Base-by-base conservation (phyloP, 352 stramenopile genomes). In the Phytophthora capsici region DNA sequence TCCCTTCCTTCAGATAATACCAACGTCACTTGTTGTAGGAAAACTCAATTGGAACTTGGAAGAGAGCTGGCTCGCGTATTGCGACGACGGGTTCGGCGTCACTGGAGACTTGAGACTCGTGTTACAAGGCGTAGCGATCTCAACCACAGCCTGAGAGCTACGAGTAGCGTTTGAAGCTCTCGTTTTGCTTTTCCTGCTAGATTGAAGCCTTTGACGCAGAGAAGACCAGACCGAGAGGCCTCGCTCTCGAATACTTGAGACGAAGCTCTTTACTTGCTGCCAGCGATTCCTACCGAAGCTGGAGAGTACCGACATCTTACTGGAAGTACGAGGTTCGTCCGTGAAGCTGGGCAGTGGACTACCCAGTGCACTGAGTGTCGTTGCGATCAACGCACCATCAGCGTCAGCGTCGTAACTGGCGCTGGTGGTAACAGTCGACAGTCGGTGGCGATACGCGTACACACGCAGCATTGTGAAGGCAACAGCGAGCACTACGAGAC, bases 1-100 rank as follows among this genome's bases (percentile, higher is more conserved):
- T n/a, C n/a, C n/a, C n/a, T 4, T 13, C 14, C 28, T 34, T 34
- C 28, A 53, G 40, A 73, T 69, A 60, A 69, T 69, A 2, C 66
- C 66, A 32, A 70, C 26, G n/a, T 54, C 43, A n/a, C 41, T 26
- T 4, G 59, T 61, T 12, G 32, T 49, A 6, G 52, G 59, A 30
- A 73, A 30, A 38, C 40, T 49, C n/a, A 66, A 54, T 25, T 66
- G 66, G 25, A 34, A 69, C 52, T 69, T 73, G 41, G 59, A 66
- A 32, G 65, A 73, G 9, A 57, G 6, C 6, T 73, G 51, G 30
- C 41, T 58, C n/a, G 38, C 36, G 25, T 60, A 63, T 6, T 66
- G 45, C 22, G 49, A 54, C 22, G 58, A 53, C 45, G 38, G 23
- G 5, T 49, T 19, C 8, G 59, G 58, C 19, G 66, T 69, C 60